phyloP scores from a whole-genome alignment of 192 early-diverging fungal species.

The Gaertneriomyces sp. region DNA sequence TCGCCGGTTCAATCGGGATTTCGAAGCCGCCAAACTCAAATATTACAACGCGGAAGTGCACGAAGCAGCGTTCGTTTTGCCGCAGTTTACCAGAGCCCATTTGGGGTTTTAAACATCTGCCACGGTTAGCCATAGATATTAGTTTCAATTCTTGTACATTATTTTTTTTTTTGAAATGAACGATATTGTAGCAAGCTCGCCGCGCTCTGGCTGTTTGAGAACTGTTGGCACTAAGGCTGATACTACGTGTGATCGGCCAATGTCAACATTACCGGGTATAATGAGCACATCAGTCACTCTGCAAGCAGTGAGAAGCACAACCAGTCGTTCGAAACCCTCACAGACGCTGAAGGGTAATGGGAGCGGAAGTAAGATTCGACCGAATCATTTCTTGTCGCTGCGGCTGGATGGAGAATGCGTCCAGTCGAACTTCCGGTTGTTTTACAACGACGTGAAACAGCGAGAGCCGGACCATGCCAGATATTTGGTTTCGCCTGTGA shows the following conservation, averaged over 20 bases:
- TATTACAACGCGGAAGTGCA: slow-evolving; percentile 97
- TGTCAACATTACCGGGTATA: no score
- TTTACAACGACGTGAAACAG: not conserved
- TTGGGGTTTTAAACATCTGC: slow-evolving; percentile 29
- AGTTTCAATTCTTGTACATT: no score
- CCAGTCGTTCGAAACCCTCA: no score
- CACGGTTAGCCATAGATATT: no score
- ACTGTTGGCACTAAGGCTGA: no score
- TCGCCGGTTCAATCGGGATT: slow-evolving; percentile 69
- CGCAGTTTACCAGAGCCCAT: slow-evolving; percentile 80
- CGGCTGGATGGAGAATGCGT: slow-evolving; percentile 1
- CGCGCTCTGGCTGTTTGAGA: no score
- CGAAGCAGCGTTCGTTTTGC: slow-evolving; percentile 84
- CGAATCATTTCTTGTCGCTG: slow-evolving; percentile 12
- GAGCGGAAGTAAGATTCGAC: not conserved
- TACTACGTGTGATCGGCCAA: no score
- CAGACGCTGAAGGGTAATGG: not conserved
- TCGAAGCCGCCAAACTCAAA: slow-evolving; percentile 76
- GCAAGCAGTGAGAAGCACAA: no score
- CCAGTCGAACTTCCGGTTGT: not conserved
- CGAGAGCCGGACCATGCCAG: not conserved
- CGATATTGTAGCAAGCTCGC: no score
- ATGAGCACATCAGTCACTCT: no score
- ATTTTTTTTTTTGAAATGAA: no score
- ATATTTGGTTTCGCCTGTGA: not conserved